Evolutionary conservation across 1,284 basidiomycete species (phyloP).

Genomic region (Phenoliferia sp.): DNA sequence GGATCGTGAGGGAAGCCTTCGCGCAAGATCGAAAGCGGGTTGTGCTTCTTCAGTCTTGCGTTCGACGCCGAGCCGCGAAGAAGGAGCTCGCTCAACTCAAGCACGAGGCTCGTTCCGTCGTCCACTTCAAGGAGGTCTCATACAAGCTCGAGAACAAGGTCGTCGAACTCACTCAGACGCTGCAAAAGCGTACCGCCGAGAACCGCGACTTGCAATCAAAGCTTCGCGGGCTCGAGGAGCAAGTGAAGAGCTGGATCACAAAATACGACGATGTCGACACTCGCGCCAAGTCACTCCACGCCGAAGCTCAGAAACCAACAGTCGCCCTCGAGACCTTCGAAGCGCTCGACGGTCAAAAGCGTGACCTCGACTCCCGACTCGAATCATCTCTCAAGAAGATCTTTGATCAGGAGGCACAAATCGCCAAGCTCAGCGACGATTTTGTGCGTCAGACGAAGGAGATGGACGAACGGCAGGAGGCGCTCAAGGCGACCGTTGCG

Average conservation of each 20-base stretch:
- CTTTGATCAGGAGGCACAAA: constrained; percentile 76
- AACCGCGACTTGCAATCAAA: constrained; percentile 79
- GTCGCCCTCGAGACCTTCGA: constrained; percentile 70
- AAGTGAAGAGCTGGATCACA: constrained; percentile 75
- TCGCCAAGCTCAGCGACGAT: constrained; percentile 74
- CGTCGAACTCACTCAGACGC: constrained; percentile 92
- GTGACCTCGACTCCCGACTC: constrained; percentile 72
- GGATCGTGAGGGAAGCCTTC: constrained; percentile 62
- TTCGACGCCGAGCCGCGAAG: constrained; percentile 81
- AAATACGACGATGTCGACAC: constrained; percentile 86
- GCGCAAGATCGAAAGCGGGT: constrained; percentile 64
- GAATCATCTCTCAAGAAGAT: constrained; percentile 70
- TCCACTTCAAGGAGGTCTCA: constrained; percentile 98
- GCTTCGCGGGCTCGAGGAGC: constrained; percentile 73
- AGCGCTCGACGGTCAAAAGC: constrained; percentile 69
- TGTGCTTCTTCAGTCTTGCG: constrained; percentile 83
- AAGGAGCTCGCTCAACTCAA: constrained; percentile 77
- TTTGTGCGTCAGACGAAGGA: constrained; percentile 66
- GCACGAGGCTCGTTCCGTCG: constrained; percentile 90
- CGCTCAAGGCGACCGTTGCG: constrained; percentile 42
- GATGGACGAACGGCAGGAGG: constrained; percentile 72
- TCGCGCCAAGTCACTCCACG: constrained; percentile 68
- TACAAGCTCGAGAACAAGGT: constrained; percentile 99
- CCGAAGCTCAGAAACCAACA: constrained; percentile 66
- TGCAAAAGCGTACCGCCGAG: constrained; percentile 87